phyloP scores from a whole-genome alignment of 2,329 filamentous ascomycete species.

The Trematosphaeria pertusa region DNA sequence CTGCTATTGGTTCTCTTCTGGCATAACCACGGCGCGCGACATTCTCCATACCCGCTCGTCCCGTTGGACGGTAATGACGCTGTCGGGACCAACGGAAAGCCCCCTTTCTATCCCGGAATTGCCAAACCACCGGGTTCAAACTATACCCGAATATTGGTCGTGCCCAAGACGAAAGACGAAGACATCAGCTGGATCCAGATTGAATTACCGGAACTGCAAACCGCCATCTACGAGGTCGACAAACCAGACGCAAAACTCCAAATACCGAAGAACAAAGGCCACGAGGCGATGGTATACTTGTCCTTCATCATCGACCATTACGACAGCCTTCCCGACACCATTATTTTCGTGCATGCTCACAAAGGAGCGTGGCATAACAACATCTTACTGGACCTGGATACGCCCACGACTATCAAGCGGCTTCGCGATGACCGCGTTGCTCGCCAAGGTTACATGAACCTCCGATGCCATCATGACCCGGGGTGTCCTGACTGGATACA shows the following conservation, averaged over 20 bases:
- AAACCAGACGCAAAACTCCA: constrained; percentile 36
- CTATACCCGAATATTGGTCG: constrained; percentile 27
- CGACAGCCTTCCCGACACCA: constrained; percentile 37
- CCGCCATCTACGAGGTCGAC: constrained; percentile 48
- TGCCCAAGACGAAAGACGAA: constrained; percentile 32
- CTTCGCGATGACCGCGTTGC: constrained; percentile 54
- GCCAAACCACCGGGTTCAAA: constrained; percentile 21
- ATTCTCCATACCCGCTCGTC: no score
- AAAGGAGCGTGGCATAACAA: constrained; percentile 53
- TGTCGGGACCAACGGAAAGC: no score
- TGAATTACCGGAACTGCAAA: constrained; percentile 26
- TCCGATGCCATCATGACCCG: constrained; percentile 56
- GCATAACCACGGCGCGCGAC: neutral
- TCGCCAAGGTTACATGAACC: constrained; percentile 56
- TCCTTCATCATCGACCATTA: constrained; percentile 46
- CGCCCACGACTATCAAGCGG: constrained; percentile 50
- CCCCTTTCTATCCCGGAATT: constrained; percentile 18
- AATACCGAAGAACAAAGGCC: constrained; percentile 52
- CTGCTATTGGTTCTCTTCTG: neutral
- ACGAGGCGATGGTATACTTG: constrained; percentile 53
- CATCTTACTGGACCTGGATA: constrained; percentile 53
- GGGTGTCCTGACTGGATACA: constrained; percentile 57
- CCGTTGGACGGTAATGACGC: no score
- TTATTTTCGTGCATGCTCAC: constrained; percentile 41
- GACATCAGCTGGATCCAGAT: constrained; percentile 39